These are phyloP conservation scores for Termitomyces heimii DNA, from an alignment of 768 basidiomycete species.

Conservation along the genomic window DNA sequence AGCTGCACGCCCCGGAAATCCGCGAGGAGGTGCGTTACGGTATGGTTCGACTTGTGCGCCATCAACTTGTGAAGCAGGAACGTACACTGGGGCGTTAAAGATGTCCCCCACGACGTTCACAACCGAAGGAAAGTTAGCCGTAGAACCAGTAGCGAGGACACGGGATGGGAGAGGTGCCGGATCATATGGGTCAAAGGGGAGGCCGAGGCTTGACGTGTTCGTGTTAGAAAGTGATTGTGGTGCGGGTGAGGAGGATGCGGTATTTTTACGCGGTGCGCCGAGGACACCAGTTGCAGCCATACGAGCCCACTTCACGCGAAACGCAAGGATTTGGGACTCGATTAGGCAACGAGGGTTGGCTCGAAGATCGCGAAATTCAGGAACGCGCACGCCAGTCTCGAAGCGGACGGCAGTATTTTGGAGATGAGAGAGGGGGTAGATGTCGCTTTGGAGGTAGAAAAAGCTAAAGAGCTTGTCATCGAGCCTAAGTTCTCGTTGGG, in stretches of 20 bases:
- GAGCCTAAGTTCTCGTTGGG: conserved; percentile 39
- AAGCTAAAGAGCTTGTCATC: conserved; percentile 91
- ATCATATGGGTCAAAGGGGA: conserved; percentile 80
- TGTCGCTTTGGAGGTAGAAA: conserved; percentile 80
- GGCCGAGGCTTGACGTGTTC: conserved; percentile 43
- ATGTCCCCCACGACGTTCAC: conserved; percentile 77
- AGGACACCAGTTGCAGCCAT: conserved; percentile 67
- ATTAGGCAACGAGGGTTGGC: conserved; percentile 85
- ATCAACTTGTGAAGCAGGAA: conserved; percentile 72
- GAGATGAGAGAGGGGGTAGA: conserved; percentile 68
- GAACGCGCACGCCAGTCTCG: conserved; percentile 83
- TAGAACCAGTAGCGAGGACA: conserved; percentile 70
- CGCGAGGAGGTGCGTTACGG: conserved; percentile 65
- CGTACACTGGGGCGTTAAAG: conserved; percentile 76
- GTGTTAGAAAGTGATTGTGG: conserved; percentile 1
- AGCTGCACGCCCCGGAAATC: conserved; percentile 64
- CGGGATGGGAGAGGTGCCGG: conserved; percentile 56
- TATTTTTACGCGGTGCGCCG: conserved; percentile 35
- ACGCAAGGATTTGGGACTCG: conserved; percentile 75
- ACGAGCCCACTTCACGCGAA: conserved; percentile 78
- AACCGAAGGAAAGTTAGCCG: conserved; percentile 79
- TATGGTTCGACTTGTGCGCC: conserved; percentile 67
- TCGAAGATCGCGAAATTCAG: conserved; percentile 82
- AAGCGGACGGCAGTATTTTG: conserved; percentile 79
- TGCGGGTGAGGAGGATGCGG: conserved; percentile 17